Evolutionary conservation across 225 moss, liverwort and hornwort species (phyloP).

Genomic region (Asterella californica): DNA sequence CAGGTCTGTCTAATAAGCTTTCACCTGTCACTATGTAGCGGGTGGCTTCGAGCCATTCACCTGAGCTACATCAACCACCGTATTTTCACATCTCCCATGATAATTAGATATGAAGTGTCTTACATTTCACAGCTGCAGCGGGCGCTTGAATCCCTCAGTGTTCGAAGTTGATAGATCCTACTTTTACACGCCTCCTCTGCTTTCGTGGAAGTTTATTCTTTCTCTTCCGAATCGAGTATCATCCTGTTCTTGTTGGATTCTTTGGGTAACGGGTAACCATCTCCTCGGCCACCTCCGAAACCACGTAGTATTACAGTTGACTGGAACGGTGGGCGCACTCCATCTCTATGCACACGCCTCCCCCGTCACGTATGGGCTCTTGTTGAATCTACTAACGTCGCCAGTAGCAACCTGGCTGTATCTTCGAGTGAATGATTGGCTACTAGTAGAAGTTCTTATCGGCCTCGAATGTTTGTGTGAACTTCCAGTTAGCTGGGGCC

Average conservation of each 20-base stretch:
- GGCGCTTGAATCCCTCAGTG: not conserved
- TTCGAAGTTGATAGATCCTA: not conserved
- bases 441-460: not conserved
- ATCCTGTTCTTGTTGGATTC: not conserved
- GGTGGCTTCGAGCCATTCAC: not conserved
- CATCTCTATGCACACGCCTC: not conserved
- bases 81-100: too few species aligned
- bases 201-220: not conserved
- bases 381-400: not conserved
- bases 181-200: not conserved
- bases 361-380: not conserved
- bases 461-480: conserved; percentile 32
- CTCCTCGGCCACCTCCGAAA: not conserved
- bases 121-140: not conserved
- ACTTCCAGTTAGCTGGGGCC: conserved; percentile 32
- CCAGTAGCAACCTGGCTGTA: not conserved
- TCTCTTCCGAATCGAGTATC: not conserved
- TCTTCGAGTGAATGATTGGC: not conserved
- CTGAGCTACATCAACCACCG: not conserved
- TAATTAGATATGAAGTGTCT: not conserved
- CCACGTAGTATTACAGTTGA: not conserved
- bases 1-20: not conserved
- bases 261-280: too few species aligned
- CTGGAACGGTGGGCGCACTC: not conserved
- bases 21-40: not conserved